Percentiles rank a stretch among this genome's conserved stretches.
Conservation (phyloP, 306 rosid species). For the Lablab purpureus region DNA sequence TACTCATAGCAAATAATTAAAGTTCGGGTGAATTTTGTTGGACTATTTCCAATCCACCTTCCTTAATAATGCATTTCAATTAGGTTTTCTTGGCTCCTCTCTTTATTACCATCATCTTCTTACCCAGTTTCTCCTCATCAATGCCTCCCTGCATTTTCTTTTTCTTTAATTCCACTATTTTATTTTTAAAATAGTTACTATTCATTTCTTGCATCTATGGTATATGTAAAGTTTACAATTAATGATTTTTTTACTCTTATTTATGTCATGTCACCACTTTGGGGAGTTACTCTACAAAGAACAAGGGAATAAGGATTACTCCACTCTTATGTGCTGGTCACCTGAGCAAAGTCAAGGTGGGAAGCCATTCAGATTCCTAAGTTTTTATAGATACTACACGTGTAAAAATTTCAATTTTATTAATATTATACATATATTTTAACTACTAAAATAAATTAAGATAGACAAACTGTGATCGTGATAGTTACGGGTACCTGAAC, state of each 20-base stretch:
- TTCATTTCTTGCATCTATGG: not conserved
- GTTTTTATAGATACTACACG: too few species aligned
- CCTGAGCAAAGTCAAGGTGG: too few species aligned
- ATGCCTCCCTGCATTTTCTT: not conserved
- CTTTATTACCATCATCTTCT: not conserved
- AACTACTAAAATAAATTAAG: too few species aligned
- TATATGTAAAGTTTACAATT: not conserved
- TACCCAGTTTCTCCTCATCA: slow-evolving; percentile 2
- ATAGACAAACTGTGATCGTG: too few species aligned
- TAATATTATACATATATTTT: too few species aligned
- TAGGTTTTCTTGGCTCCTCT: slow-evolving; percentile 15
- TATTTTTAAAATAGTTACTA: not conserved
- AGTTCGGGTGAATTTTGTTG: slow-evolving; percentile 17
- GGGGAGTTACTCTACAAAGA: not conserved
- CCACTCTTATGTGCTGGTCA: too few species aligned
- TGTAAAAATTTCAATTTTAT: too few species aligned
- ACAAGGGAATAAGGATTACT: not conserved
- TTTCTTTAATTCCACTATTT: not conserved
- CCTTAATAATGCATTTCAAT: not conserved
- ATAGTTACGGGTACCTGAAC: too few species aligned
- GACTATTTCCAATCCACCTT: not conserved
- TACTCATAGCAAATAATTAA: slow-evolving; percentile 35
- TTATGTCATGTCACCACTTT: not conserved
- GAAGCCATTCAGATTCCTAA: too few species aligned
- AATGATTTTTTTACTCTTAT: not conserved